phyloP scores from a whole-genome alignment of 2,329 filamentous ascomycete genomes.

The Zymoseptoria brevis region DNA sequence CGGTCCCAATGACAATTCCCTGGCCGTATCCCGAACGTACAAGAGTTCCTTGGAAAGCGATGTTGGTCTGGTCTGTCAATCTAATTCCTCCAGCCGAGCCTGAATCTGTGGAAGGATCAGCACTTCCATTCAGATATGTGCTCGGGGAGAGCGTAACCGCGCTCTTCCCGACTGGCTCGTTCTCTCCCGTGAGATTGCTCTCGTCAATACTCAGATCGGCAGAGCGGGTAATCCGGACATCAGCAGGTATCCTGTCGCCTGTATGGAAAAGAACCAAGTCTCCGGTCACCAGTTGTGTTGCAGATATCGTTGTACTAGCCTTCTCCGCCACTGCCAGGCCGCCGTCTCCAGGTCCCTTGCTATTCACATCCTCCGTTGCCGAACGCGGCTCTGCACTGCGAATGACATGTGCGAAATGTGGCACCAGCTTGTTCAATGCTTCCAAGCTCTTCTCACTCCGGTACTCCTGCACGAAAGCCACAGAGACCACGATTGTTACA shows the following conservation, averaged over 20 bases:
- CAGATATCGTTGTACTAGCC: slow-evolving; percentile 75
- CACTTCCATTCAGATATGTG: slow-evolving; percentile 17
- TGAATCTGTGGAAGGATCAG: slow-evolving; percentile 7
- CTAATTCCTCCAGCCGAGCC: slow-evolving; percentile 47
- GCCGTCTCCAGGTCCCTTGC: slow-evolving; percentile 48
- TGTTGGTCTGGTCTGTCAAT: slow-evolving; percentile 72
- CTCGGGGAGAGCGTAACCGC: slow-evolving; percentile 49
- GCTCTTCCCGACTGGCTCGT: slow-evolving; percentile 78
- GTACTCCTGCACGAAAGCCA: slow-evolving; percentile 96
- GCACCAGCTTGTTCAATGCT: slow-evolving; percentile 85
- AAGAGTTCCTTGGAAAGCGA: slow-evolving; percentile 96
- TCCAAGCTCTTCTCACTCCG: slow-evolving; percentile 95
- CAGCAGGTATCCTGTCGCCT: slow-evolving; percentile 90
- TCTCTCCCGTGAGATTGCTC: slow-evolving; percentile 94
- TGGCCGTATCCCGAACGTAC: slow-evolving; percentile 93
- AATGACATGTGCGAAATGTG: slow-evolving; percentile 92
- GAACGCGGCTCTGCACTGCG: slow-evolving; percentile 37
- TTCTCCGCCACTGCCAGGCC: slow-evolving; percentile 58
- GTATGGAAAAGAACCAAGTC: slow-evolving; percentile 92
- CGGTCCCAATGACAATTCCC: slow-evolving; percentile 94
- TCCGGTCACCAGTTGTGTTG: slow-evolving; percentile 78
- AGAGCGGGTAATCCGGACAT: slow-evolving; percentile 86
- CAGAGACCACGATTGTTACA: slow-evolving; percentile 91
- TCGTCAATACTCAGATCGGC: slow-evolving; percentile 90
- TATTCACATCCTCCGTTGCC: slow-evolving; percentile 27